These are phyloP conservation scores for Phytophthora multivora DNA, from an alignment of 352 stramenopile species.

Conservation along the genomic window DNA sequence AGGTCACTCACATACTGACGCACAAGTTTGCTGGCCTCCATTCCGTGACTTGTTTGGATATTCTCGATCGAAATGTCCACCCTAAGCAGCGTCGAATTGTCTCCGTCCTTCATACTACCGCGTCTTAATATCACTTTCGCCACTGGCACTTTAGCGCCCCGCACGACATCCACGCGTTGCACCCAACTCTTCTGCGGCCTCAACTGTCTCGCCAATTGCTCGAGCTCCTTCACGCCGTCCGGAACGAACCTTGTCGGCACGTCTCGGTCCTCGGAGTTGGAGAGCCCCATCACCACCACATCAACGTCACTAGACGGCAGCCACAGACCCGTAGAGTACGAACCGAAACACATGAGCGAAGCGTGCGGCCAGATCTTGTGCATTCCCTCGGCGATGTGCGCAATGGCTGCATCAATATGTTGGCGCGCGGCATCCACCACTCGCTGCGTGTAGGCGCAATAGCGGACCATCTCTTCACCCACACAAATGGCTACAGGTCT, in stretches of 20 bases:
- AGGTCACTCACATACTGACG: constrained; percentile 71
- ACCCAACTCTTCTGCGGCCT: constrained; percentile 68
- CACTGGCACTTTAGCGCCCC: constrained; percentile 84
- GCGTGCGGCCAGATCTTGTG: constrained; percentile 79
- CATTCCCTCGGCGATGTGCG: constrained; percentile 66
- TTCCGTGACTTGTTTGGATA: constrained; percentile 73
- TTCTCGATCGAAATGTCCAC: constrained; percentile 93
- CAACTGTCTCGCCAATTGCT: constrained; percentile 59
- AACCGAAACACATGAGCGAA: constrained; percentile 79
- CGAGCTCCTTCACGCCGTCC: constrained; percentile 53
- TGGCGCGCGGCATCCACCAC: constrained; percentile 57
- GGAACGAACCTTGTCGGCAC: constrained; percentile 56
- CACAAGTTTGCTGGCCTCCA: constrained; percentile 86
- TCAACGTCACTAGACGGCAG: constrained; percentile 89
- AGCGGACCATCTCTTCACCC: constrained; percentile 66
- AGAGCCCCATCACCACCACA: constrained; percentile 82
- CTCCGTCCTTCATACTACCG: constrained; percentile 32
- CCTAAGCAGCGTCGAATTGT: constrained; percentile 37
- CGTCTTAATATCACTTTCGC: constrained; percentile 77
- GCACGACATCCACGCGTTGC: constrained; percentile 80
- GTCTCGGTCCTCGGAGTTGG: constrained; percentile 39
- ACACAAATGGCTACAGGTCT: constrained; percentile 32
- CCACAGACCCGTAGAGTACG: constrained; percentile 87
- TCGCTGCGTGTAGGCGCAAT: constrained; percentile 65
- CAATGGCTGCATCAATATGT: constrained; percentile 76